phyloP scores from a whole-genome alignment of 1,284 basidiomycete species.

The Cutaneotrichosporon cyanovorans region DNA sequence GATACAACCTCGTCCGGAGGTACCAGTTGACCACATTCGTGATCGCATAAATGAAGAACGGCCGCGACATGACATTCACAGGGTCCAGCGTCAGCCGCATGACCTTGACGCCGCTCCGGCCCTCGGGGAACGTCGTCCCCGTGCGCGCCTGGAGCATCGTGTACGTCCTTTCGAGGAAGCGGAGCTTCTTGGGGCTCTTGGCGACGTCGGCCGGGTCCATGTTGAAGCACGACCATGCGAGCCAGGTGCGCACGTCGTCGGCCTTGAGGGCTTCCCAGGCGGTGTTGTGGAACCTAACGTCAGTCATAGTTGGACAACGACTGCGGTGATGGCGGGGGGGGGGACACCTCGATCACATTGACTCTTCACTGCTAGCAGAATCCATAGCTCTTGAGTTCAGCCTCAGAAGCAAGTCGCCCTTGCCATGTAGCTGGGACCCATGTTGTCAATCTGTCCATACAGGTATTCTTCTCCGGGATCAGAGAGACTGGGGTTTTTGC shows the following conservation, averaged over 20 bases:
- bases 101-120: constrained; percentile 55
- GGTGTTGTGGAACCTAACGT: constrained; percentile 60
- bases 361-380: no score
- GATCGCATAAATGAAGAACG: constrained; percentile 62
- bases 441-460: no score
- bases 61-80: constrained; percentile 56
- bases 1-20: constrained; percentile 27
- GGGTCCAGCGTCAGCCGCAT: constrained; percentile 72
- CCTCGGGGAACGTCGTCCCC: constrained; percentile 59
- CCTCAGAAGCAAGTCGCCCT: no score
- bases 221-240: constrained; percentile 78
- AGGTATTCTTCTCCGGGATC: no score
- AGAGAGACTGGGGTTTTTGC: no score
- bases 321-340: no score
- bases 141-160: constrained; percentile 64
- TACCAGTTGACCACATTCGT: constrained; percentile 52
- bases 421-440: no score
- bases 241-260: constrained; percentile 64
- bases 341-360: no score
- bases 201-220: constrained; percentile 48
- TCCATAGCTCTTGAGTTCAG: no score
- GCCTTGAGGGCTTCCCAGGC: constrained; percentile 65
- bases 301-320: no score
- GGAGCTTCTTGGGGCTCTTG: constrained; percentile 49
- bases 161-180: constrained; percentile 56